phyloP scores from a whole-genome alignment of 345 rosid species.

The Stellera chamaejasme region DNA sequence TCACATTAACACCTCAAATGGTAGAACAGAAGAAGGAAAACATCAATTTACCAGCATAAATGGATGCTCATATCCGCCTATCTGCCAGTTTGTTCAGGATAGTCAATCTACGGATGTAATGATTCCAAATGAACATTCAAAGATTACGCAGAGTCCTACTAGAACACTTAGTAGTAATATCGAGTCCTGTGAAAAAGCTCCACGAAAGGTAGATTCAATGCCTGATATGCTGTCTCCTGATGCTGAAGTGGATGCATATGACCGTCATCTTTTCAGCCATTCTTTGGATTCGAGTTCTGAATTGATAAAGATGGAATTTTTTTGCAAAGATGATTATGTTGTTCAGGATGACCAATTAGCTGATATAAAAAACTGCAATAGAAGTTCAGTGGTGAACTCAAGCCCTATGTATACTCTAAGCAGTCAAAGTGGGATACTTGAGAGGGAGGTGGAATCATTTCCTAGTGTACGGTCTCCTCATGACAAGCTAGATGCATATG shows the following conservation, averaged over 20 bases:
- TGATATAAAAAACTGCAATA: too few species aligned
- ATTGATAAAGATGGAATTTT: slow-evolving; percentile 27
- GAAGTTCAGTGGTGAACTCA: too few species aligned
- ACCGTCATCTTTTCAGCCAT: slow-evolving; percentile 39
- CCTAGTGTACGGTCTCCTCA: too few species aligned
- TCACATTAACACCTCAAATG: slow-evolving; percentile 14
- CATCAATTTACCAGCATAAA: slow-evolving; percentile 7
- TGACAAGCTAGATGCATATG: too few species aligned
- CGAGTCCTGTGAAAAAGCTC: slow-evolving; percentile 22
- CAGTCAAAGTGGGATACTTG: too few species aligned
- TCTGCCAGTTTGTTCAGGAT: slow-evolving; percentile 14
- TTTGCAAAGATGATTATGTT: slow-evolving; percentile 25
- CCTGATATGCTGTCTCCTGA: slow-evolving; percentile 40
- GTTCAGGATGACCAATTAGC: slow-evolving; percentile 19
- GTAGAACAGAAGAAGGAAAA: slow-evolving; percentile 10
- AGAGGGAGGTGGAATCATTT: too few species aligned
- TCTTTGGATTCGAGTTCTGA: slow-evolving; percentile 47
- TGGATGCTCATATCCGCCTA: slow-evolving; percentile 18
- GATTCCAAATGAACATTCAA: slow-evolving; percentile 20
- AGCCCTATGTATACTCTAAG: too few species aligned
- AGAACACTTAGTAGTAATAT: slow-evolving; percentile 28
- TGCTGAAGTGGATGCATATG: slow-evolving; percentile 20
- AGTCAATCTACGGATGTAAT: slow-evolving; percentile 20
- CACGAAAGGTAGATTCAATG: slow-evolving; percentile 49
- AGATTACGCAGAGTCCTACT: slow-evolving; percentile 36